Percentiles rank a stretch among this genome's conserved stretches.
phyloP scores from a whole-genome alignment of 148 eudicot species.

The Cornus suecica region DNA sequence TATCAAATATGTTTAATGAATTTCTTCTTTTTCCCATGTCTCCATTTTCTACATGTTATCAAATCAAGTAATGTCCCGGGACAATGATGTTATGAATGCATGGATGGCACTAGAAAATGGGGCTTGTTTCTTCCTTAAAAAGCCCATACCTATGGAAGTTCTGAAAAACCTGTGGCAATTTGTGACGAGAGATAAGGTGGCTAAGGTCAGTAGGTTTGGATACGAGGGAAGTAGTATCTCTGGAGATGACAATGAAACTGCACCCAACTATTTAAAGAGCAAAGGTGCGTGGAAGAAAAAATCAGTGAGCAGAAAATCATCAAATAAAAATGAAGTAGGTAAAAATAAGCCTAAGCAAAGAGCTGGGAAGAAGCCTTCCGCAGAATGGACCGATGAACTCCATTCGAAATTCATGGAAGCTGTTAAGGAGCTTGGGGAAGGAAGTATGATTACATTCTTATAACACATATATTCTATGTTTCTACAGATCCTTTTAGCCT shows the following conservation, averaged over 20 bases:
- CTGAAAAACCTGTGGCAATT: neutral
- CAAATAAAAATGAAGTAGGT: neutral
- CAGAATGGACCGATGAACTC: constrained; percentile 12
- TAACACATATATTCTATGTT: neutral
- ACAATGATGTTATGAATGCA: neutral
- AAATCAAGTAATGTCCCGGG: neutral
- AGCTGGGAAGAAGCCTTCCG: neutral
- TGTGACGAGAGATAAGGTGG: neutral
- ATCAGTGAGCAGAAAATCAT: neutral
- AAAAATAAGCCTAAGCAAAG: no score
- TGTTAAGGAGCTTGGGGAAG: constrained; percentile 15
- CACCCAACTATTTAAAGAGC: no score
- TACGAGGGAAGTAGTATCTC: no score
- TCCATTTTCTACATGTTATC: neutral
- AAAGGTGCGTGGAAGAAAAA: no score
- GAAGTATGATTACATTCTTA: neutral
- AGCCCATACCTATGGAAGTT: neutral
- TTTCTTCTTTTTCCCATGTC: neutral
- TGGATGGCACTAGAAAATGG: neutral
- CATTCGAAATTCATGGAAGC: constrained; percentile 12
- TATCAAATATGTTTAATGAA: neutral
- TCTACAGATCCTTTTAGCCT: no score
- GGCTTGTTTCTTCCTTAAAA: neutral
- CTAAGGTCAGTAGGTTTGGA: neutral
- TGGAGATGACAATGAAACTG: no score